Conservation (phyloP, 225 moss, liverwort and hornwort genomes). For the Physcomitrellopsis africana region DNA sequence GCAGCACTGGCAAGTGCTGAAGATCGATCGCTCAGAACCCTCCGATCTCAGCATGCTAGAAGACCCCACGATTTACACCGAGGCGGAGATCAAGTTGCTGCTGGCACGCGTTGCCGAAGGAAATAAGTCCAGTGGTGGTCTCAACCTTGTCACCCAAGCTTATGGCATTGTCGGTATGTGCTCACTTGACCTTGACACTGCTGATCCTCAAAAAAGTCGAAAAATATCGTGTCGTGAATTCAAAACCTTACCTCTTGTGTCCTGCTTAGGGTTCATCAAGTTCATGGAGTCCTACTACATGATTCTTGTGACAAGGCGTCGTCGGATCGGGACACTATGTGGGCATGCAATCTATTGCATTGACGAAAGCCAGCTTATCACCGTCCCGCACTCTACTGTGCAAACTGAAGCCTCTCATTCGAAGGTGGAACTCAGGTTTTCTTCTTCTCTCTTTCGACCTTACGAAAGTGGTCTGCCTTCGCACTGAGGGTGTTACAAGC, state of each 20-base stretch:
- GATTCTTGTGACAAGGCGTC: conserved; percentile 81
- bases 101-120: conserved; percentile 86
- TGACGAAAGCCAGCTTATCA: conserved; percentile 78
- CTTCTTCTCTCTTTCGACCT: conserved; percentile 16
- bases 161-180: conserved; percentile 91
- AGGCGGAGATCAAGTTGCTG: conserved; percentile 75
- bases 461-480: not conserved
- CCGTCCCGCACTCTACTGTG: conserved; percentile 82
- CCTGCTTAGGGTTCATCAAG: conserved; percentile 70
- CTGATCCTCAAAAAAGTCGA: not conserved
- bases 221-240: not conserved
- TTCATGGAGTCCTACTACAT: conserved; percentile 96
- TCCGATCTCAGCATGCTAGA: conserved; percentile 86
- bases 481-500: not conserved
- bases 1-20: conserved; percentile 94
- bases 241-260: not conserved
- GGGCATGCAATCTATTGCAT: conserved; percentile 90
- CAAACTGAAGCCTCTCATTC: conserved; percentile 87
- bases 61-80: conserved; percentile 90
- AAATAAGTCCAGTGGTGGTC: conserved; percentile 85
- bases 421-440: conserved; percentile 93
- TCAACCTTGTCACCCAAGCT: conserved; percentile 76
- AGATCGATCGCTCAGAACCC: conserved; percentile 87
- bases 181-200: not conserved
- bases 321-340: conserved; percentile 92